phyloP scores from a whole-genome alignment of 73 alveolate genomes.

The Strombidium stylifer region DNA sequence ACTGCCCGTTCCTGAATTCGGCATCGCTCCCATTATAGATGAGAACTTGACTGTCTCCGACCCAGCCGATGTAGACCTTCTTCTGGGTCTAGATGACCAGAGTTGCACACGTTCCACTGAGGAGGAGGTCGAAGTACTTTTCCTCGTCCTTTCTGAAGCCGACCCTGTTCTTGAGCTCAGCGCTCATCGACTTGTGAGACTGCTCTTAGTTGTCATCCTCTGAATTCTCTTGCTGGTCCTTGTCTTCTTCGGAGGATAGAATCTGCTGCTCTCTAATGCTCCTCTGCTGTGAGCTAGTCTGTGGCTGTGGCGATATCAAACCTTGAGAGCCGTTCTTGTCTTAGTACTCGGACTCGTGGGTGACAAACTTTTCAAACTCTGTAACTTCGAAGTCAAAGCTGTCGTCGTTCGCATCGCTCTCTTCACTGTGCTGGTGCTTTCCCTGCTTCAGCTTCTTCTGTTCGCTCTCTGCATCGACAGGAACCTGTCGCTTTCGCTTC shows the following conservation, averaged over 20 bases:
- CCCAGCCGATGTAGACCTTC: conserved; percentile 48
- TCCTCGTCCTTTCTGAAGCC: not conserved
- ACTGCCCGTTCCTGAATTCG: conserved; percentile 7
- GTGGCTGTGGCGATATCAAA: not conserved
- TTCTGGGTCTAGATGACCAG: conserved; percentile 24
- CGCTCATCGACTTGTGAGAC: conserved; percentile 5
- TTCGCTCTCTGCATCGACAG: too few relatives aligned
- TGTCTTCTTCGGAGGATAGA: not conserved
- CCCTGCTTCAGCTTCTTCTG: too few relatives aligned
- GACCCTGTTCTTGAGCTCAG: not conserved
- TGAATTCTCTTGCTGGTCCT: conserved; percentile 2
- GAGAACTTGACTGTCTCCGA: conserved; percentile 42
- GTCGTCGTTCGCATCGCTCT: too few relatives aligned
- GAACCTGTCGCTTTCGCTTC: too few relatives aligned
- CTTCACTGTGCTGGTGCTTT: too few relatives aligned
- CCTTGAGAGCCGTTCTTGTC: too few relatives aligned
- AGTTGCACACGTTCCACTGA: conserved; percentile 60
- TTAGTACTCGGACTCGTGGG: too few relatives aligned
- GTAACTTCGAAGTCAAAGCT: too few relatives aligned
- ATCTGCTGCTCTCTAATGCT: not conserved
- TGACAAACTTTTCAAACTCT: too few relatives aligned
- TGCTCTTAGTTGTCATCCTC: conserved; percentile 14
- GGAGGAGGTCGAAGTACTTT: conserved; percentile 41
- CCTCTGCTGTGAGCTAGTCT: not conserved
- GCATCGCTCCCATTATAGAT: conserved; percentile 42